Evolutionary conservation across 441 rosid species (phyloP), one percentile per base, ranked within the genome.

Genomic region (Gossypium gossypioides): DNA sequence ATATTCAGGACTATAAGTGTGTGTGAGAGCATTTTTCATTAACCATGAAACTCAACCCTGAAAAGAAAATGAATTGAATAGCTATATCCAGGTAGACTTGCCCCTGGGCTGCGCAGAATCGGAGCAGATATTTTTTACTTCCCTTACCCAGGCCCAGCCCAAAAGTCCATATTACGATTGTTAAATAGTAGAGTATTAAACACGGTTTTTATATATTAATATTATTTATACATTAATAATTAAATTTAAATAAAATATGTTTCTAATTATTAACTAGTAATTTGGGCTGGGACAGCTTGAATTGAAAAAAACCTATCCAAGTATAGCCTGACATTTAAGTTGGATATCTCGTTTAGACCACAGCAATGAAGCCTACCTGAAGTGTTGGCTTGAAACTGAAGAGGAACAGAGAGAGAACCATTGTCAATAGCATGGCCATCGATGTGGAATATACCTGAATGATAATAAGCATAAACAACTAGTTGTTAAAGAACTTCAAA

Each of bases 81-180:
- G 91, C 60, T 88, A 91, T 88, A 89, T 40, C 93, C 89, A 90
- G 72, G 97, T 89, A 22, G 27, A 56, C 60, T 22, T 56, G 60
- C 29, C 60, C 32, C 0, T 21, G n/a, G 29, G 60, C 13, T n/a
- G 52, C 0, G 2, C 40, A 34, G 18, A 50, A 50, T 9, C 5
- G 60, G 15, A 5, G n/a, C 32, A 10, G 24, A 56, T 21, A 21
- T 4, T 56, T 10, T 56, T 22, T 22, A 56, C 60, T 56, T 56
- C 60, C 27, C 61, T 24, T 57, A 57, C 29, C 25, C 29, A 55
- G 27, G 6, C 61, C 61, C 29, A 5, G 16, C 6, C 16, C 61
- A 24, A 22, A 57, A 24, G 32, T n/a, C 61, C 32, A 2, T 10
- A 57, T 56, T 57, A 57, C 34, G 1, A 27, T 24, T 57, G 13